A percentile compares a stretch with the other conserved stretches of the same genome.
phyloP scores from a whole-genome alignment of 2,329 filamentous ascomycete genomes.

The Talaromyces sp. region DNA sequence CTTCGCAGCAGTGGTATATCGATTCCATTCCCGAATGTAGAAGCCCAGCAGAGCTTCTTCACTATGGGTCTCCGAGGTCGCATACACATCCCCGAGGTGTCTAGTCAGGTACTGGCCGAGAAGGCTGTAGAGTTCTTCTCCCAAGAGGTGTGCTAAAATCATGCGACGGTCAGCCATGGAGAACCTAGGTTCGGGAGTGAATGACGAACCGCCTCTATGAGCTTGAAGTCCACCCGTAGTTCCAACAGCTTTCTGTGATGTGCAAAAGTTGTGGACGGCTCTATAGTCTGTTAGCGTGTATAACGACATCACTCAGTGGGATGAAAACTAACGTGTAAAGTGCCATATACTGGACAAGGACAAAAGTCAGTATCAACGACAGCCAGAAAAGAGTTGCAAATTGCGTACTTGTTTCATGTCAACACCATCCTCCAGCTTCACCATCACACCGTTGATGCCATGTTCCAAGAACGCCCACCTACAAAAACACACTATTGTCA shows the following conservation, averaged over 20 bases:
- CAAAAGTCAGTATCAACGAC: slow-evolving; percentile 12
- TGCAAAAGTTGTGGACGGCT: slow-evolving; percentile 98
- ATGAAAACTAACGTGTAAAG: slow-evolving; percentile 68
- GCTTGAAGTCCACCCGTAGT: slow-evolving; percentile 46
- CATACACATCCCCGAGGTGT: slow-evolving; percentile 67
- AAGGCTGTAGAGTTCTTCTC: slow-evolving; percentile 92
- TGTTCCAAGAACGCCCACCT: slow-evolving; percentile 87
- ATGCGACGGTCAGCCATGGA: slow-evolving; percentile 14
- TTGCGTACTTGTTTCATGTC: slow-evolving; percentile 75
- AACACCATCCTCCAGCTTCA: slow-evolving; percentile 82
- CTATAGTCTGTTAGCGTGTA: slow-evolving; percentile 35
- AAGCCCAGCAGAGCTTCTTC: slow-evolving; percentile 87
- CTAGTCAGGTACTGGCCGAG: slow-evolving; percentile 76
- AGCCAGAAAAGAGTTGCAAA: not conserved
- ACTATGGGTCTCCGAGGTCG: slow-evolving; percentile 68
- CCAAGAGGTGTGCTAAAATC: slow-evolving; percentile 75
- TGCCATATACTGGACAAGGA: slow-evolving; percentile 69
- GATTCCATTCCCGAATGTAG: slow-evolving; percentile 94
- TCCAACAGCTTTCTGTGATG: slow-evolving; percentile 87
- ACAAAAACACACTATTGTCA: slow-evolving; percentile 11
- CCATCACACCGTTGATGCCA: slow-evolving; percentile 90
- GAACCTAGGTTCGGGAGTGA: not conserved
- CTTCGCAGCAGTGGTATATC: slow-evolving; percentile 91
- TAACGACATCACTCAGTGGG: not conserved
- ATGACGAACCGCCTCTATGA: slow-evolving; percentile 64